A percentile compares a stretch with the other conserved stretches of the same genome.
phyloP scores from a whole-genome alignment of 106 monocot species.

The Acanthochlamys bracteata region DNA sequence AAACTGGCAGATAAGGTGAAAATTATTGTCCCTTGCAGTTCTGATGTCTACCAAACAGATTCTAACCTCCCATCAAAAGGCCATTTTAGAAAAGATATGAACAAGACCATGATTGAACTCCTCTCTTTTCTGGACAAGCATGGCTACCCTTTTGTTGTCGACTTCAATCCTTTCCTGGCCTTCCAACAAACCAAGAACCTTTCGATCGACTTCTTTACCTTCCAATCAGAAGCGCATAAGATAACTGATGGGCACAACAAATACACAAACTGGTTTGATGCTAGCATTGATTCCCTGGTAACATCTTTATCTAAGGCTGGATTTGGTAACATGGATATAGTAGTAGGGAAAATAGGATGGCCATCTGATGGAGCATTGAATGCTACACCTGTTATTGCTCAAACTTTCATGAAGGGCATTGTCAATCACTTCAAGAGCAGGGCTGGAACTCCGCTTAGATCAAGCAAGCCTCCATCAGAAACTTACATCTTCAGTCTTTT shows the following conservation, averaged over 20 bases:
- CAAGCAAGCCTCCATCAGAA: slow-evolving; percentile 41
- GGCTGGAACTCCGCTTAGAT: slow-evolving; percentile 55
- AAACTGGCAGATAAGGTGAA: slow-evolving; percentile 57
- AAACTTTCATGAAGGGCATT: slow-evolving; percentile 59
- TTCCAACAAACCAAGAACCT: slow-evolving; percentile 52
- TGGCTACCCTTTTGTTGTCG: slow-evolving; percentile 65
- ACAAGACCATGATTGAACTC: slow-evolving; percentile 70
- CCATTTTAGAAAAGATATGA: slow-evolving; percentile 65
- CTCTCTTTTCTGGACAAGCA: slow-evolving; percentile 57
- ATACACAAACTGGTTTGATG: slow-evolving; percentile 61
- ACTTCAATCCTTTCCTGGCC: slow-evolving; percentile 56
- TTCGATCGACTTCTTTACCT: slow-evolving; percentile 49
- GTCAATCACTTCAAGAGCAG: slow-evolving; percentile 45
- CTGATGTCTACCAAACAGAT: slow-evolving; percentile 39
- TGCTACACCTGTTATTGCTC: slow-evolving; percentile 47
- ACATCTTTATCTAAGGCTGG: slow-evolving; percentile 46
- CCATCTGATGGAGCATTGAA: slow-evolving; percentile 76
- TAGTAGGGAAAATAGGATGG: slow-evolving; percentile 85
- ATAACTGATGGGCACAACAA: slow-evolving; percentile 50
- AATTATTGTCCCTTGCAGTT: slow-evolving; percentile 69
- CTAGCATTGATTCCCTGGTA: slow-evolving; percentile 52
- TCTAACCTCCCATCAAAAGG: slow-evolving; percentile 63
- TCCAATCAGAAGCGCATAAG: slow-evolving; percentile 32
- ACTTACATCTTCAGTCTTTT: slow-evolving; percentile 73
- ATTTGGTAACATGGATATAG: slow-evolving; percentile 51